These are phyloP conservation scores for Phytophthora hibernalis DNA, from an alignment of 352 stramenopile genomes.

Conservation along the genomic window DNA sequence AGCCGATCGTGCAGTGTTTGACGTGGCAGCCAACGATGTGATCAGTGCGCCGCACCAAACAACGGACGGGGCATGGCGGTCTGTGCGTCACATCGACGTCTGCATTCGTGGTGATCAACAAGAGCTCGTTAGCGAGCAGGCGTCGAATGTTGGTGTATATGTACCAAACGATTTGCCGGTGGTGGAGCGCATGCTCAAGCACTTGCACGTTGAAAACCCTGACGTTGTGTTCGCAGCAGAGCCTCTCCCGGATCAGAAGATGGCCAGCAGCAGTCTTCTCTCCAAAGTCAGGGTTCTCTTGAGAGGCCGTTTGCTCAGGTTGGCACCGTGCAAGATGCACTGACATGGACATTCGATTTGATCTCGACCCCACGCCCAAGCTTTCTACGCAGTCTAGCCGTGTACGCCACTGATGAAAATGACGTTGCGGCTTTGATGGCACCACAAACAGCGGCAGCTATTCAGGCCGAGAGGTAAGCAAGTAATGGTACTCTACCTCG, in stretches of 20 bases:
- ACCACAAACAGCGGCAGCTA: conserved; percentile 51
- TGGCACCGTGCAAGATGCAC: conserved; percentile 65
- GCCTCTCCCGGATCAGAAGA: conserved; percentile 18
- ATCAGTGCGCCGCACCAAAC: conserved; percentile 69
- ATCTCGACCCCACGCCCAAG: conserved; percentile 61
- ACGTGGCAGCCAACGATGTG: conserved; percentile 58
- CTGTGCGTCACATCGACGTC: conserved; percentile 78
- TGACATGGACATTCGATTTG: conserved; percentile 85
- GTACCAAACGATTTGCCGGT: conserved; percentile 61
- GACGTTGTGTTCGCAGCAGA: conserved; percentile 57
- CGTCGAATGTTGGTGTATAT: conserved; percentile 84
- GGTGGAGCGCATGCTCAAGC: conserved; percentile 60
- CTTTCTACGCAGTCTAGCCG: conserved; percentile 68
- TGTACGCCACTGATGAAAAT: conserved; percentile 63
- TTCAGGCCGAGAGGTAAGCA: conserved; percentile 52
- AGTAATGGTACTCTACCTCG: not conserved
- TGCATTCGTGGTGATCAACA: conserved; percentile 55
- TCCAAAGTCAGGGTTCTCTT: conserved; percentile 25
- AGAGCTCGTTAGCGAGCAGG: conserved; percentile 55
- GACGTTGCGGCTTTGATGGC: conserved; percentile 56
- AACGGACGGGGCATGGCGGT: conserved; percentile 60
- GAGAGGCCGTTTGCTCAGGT: conserved; percentile 62
- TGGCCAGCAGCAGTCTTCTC: conserved; percentile 13
- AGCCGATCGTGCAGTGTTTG: conserved; percentile 56
- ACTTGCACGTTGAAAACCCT: conserved; percentile 58